Base-by-base conservation (phyloP, 2,329 filamentous ascomycete species). In the Aspergillus ochraceoroseus region DNA sequence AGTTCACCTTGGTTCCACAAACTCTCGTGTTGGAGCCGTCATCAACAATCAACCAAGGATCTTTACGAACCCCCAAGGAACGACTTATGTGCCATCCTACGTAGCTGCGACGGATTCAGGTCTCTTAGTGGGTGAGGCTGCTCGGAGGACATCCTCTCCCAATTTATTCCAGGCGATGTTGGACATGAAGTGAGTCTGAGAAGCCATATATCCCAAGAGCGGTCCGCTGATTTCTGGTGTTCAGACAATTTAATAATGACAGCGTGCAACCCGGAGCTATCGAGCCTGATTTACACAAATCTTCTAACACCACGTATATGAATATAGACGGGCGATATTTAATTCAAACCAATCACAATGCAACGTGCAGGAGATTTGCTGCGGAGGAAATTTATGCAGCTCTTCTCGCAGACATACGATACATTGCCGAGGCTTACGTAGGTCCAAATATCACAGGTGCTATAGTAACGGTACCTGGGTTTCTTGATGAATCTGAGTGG, bases 311-410 rank as follows among this genome's bases (percentile, higher is more conserved):
- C n/a, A n/a, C n/a, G n/a, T n/a, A n/a, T n/a, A n/a, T n/a, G n/a
- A n/a, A n/a, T n/a, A n/a, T n/a, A n/a, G n/a, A n/a, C n/a, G n/a
- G n/a, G n/a, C n/a, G n/a, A n/a, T n/a, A n/a, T n/a, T n/a, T n/a
- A n/a, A n/a, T n/a, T n/a, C n/a, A n/a, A n/a, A n/a, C n/a, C n/a
- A n/a, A n/a, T n/a, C n/a, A n/a, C n/a, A 22, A 22, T 9, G 5
- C 9, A 22, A 22, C 5, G 5, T 22, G 20, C 9, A 22, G 20
- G 13, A 31, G 31, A 12, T 25, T 35, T 7, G 13, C 8, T 2
- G 25, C 38, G 0, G 25, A 35, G 5, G 32, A 41, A 12, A 35
- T 41, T n/a, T 41, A 41, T 13, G 32, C 38, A 13, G 12, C 38
- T 3, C 18, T 41, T 7, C 31, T 41, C 2, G 12, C 19, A 4